Percentiles rank a stretch among this genome's conserved stretches.
These are phyloP conservation scores for Periconia macrospinosa DNA, from an alignment of 2,329 filamentous ascomycete species.

Conservation along the genomic window DNA sequence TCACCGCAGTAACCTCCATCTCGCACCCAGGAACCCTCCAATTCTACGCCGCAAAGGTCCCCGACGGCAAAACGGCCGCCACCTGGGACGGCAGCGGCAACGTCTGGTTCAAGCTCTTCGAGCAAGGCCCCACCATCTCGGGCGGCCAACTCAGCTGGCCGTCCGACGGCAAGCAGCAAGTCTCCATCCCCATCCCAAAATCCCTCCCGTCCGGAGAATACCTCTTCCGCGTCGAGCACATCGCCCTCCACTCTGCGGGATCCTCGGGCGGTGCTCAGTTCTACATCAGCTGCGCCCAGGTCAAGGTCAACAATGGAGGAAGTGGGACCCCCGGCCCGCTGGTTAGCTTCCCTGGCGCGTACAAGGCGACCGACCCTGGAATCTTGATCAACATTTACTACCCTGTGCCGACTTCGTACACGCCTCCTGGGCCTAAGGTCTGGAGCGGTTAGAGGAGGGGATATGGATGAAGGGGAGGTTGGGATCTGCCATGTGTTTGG, in stretches of 20 bases:
- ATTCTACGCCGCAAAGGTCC: slow-evolving; percentile 44
- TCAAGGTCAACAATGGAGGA: slow-evolving; percentile 46
- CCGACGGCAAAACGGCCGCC: slow-evolving; percentile 30
- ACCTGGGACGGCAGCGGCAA: slow-evolving; percentile 36
- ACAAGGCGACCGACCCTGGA: slow-evolving; percentile 27
- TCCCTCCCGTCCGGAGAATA: slow-evolving; percentile 46
- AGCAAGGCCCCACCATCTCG: slow-evolving; percentile 15
- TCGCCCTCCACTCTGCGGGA: slow-evolving; percentile 43
- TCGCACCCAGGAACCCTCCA: slow-evolving; percentile 38
- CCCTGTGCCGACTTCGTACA: slow-evolving; percentile 14
- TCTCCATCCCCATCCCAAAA: slow-evolving; percentile 39
- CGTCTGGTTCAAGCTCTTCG: slow-evolving; percentile 41
- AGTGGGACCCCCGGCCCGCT: slow-evolving; percentile 40
- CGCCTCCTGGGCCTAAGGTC: slow-evolving; percentile 11
- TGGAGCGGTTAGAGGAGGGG: slow-evolving; percentile 11
- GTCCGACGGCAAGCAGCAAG: slow-evolving; percentile 1
- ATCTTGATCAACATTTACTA: slow-evolving; percentile 22
- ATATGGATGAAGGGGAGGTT: background rate
- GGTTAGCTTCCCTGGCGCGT: slow-evolving; percentile 47
- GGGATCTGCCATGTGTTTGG: background rate
- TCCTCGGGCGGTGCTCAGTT: slow-evolving; percentile 38
- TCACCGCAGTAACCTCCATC: slow-evolving; percentile 29
- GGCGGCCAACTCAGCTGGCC: slow-evolving; percentile 9
- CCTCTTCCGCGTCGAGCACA: slow-evolving; percentile 49
- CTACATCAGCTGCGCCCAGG: slow-evolving; percentile 51